These are phyloP conservation scores for Ustilago hordei DNA, from an alignment of 1,284 basidiomycete genomes.

Conservation along the genomic window DNA sequence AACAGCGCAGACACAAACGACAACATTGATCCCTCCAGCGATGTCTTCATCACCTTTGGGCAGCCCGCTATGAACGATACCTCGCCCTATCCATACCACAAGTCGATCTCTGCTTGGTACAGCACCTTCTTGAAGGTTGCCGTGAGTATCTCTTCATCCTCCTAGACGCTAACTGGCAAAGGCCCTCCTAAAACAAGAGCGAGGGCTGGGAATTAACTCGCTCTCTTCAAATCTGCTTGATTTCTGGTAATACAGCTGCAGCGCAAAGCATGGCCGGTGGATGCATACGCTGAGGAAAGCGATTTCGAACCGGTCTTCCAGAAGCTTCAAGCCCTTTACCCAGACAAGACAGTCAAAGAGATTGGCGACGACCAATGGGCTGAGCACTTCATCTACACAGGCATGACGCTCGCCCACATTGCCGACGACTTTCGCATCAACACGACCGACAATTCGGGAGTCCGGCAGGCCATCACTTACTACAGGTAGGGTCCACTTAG, in stretches of 20 bases:
- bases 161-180: background rate
- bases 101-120: conserved; percentile 41
- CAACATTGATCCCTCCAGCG: conserved; percentile 25
- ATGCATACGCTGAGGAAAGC: conserved; percentile 23
- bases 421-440: conserved; percentile 13
- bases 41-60: conserved; percentile 27
- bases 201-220: background rate
- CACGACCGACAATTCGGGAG: background rate
- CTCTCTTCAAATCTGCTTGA: background rate
- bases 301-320: conserved; percentile 41
- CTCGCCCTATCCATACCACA: conserved; percentile 30
- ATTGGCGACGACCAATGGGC: conserved; percentile 45
- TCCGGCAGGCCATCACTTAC: conserved; percentile 14
- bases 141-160: conserved; percentile 2
- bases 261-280: conserved; percentile 41
- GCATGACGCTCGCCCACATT: conserved; percentile 16
- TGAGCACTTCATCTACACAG: conserved; percentile 28
- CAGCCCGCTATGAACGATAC: conserved; percentile 30
- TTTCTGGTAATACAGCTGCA: conserved; percentile 14
- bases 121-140: conserved; percentile 34
- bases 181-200: background rate
- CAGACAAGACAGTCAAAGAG: conserved; percentile 17
- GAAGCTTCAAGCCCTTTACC: conserved; percentile 17
- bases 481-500: conserved; percentile 32
- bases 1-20: background rate